Evolutionary conservation across 2,329 filamentous ascomycete species (phyloP), one percentile per base, ranked within the genome.

Genomic region (Aspergillus sp.): DNA sequence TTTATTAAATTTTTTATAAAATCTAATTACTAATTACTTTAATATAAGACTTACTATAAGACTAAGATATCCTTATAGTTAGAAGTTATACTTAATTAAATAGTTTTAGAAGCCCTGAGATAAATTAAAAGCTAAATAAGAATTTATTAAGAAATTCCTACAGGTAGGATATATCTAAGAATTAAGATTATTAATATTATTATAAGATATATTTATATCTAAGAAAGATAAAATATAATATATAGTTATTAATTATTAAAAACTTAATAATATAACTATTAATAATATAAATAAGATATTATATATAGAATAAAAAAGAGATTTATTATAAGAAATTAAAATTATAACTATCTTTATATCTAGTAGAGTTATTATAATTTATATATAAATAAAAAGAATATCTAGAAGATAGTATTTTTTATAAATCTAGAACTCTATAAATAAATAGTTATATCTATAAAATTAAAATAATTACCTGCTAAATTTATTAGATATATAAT

Each of bases 281-380:
- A 24, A 53, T 22, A 44, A 53, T 11, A 7, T 12, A 5, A 53
- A 53, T 30, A 43, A 53, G 24, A 17, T 4, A n/a, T 12, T 9
- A 24, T 13, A 53, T 30, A 53, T 53, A 30, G 26, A 24, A 36
- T 30, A 53, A 24, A 53, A 53, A 22, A 1, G 6, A 53, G 49
- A 53, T 8, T 22, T 53, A n/a, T 13, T 53, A 30, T 11, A 41
- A 17, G 24, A 20, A 45, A 24, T 11, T 18, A 53, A 44, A 8
- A n/a, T 36, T 9, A 20, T 53, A 7, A 53, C n/a, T 22, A 15
- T 53, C 5, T 53, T 53, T 44, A 53, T 30, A n/a, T 53, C 9
- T 15, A 30, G 42, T 54, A 41, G 45, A 17, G n/a, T 54, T 54
- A 54, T 15, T 48, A 26, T n/a, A 54, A 54, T 15, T 17, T 54